Percentiles rank a stretch among this genome's conserved stretches.
Evolutionary conservation across 305 asterid genomes (phyloP).

Genomic region (Solanum hybrid): DNA sequence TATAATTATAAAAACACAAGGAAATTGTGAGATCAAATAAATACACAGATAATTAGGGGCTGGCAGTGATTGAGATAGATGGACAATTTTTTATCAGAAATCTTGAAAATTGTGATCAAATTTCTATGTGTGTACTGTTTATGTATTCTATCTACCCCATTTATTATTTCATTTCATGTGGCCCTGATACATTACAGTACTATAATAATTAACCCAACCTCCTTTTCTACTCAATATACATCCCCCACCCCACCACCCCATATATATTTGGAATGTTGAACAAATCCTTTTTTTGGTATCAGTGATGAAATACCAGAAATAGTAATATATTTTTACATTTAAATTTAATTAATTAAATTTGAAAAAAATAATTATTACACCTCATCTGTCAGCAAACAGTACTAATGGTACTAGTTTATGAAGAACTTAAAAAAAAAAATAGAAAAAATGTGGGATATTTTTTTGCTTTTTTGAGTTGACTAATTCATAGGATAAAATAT

Average conservation of each 20-base stretch:
- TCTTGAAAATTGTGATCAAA: slow-evolving; percentile 40
- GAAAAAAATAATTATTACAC: background rate
- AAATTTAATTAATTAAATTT: background rate
- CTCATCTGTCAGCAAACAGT: background rate
- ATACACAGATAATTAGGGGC: slow-evolving; percentile 11
- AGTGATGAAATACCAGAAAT: slow-evolving; percentile 2
- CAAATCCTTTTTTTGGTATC: slow-evolving; percentile 21
- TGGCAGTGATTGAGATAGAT: slow-evolving; percentile 42
- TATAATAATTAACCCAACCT: slow-evolving; percentile 20
- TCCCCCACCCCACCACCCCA: background rate
- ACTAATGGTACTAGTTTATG: background rate
- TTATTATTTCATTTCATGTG: slow-evolving; percentile 34
- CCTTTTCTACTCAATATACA: background rate
- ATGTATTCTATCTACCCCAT: slow-evolving; percentile 16
- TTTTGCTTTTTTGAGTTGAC: background rate
- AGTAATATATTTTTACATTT: background rate
- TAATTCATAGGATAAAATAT: background rate
- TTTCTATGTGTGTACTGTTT: slow-evolving; percentile 19
- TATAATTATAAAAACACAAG: background rate
- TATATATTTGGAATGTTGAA: slow-evolving; percentile 7
- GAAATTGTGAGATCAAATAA: background rate
- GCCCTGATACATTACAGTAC: slow-evolving; percentile 27
- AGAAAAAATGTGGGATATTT: background rate
- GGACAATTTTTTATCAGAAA: slow-evolving; percentile 10
- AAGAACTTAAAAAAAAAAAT: background rate